Evolutionary conservation across 768 basidiomycete genomes (phyloP), one percentile per base, ranked within the genome.

Genomic region (Mycena galopus): DNA sequence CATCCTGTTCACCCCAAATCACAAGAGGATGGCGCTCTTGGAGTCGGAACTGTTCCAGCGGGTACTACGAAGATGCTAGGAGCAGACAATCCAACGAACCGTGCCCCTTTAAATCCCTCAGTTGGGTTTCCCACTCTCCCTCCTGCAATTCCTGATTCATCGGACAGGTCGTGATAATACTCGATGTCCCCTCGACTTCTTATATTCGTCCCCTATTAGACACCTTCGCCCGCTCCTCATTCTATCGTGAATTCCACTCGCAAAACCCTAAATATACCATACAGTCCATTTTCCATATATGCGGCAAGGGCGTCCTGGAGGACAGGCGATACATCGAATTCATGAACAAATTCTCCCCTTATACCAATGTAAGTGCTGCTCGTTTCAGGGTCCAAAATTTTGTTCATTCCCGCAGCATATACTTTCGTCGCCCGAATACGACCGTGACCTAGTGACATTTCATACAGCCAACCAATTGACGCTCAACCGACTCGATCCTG

Each of bases 311-410:
- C 16, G 94, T 98, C 11, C 79, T 95, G 37, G 90, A 92, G 77
- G 90, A 96, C 75, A 78, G 85, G 42, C 82, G 87, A 61, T 97
- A 97, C 80, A 86, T 87, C 71, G 78, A 82, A 1, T 96, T 97
- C 84, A 92, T 96, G 90, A 79, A 83, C 29, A 83, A 84, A 0
- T 95, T 96, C 75, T 86, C 88, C 6, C 74, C 86, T 4, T 81
- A 87, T 39, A 87, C 87, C 5, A 84, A 93, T 77, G 93, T 97
- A 75, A 62, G 90, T 82, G 19, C 69, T 56, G 32, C 53, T 17
- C 50, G 50, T 23, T 57, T 44, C 65, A 51, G 37, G 29, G 35
- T 50, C 50, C n/a, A 10, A 23, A 4, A 11, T n/a, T 25, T n/a
- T 64, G 44, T 53, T 71, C 9, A 16, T 37, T 59, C 64, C 53